Base-by-base conservation (phyloP, 1,284 basidiomycete species). In the Thecaphora thlaspeos region DNA sequence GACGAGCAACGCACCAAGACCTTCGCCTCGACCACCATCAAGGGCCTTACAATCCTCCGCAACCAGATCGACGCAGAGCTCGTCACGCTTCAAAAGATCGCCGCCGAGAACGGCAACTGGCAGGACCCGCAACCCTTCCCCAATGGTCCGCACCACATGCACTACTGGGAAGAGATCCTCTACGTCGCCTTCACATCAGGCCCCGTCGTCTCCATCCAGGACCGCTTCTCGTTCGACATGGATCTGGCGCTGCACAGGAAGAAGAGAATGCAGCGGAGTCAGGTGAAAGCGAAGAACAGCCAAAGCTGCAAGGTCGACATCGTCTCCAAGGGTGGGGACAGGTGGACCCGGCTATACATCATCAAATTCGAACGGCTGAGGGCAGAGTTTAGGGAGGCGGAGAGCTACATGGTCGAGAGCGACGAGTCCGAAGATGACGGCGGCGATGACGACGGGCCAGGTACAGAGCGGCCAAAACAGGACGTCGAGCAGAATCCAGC, bases 311-410 rank as follows among this genome's bases (percentile, higher is more conserved):
- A 70, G 45, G 61, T 72, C 26, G 68, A 72, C 40, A 51, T 72
- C 12, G 63, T 72, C 15, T 41, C 55, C 2, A n/a, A 55, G 4
- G 61, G 60, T 23, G 70, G 70, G 17, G 34, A 60, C 23, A 41
- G 54, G 2, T 72, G 70, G 70, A 59, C 61, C 2, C 46, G 61
- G 5, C 44, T 70, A 19, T 57, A 62, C 43, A 67, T 62, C 18
- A 47, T 62, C 48, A 68, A 65, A 28, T 55, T 57, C 12, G 49
- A 56, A 10, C 43, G 47, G 17, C 38, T 71, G 10, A 48, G 68
- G 7, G 52, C 65, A 19, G 69, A 71, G 55, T 70, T 71, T 32
- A 44, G 69, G 39, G 64, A 64, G 41, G 67, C 69, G 2, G 69
- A 71, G 43, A 69, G 67, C 43, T 66, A 64, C 41, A 52, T 69